Evolutionary conservation across 306 rosid species (phyloP).

Genomic region (Ammopiptanthus mongolicus): DNA sequence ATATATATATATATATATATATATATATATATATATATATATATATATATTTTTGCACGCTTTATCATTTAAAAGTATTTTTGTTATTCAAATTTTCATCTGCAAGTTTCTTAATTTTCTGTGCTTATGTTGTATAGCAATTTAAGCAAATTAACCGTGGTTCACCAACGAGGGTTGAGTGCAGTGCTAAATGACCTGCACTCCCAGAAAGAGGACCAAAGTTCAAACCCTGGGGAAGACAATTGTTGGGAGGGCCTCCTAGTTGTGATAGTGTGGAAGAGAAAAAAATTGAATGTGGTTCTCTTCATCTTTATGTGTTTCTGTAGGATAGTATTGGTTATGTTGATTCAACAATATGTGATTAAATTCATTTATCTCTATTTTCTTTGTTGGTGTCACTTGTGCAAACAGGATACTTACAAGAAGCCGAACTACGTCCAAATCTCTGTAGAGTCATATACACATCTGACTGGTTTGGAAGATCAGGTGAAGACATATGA

Average conservation of each 20-base stretch:
- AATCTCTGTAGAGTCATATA: constrained; percentile 89
- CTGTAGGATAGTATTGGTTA: constrained; percentile 13
- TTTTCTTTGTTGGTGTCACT: neutral
- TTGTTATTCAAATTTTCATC: neutral
- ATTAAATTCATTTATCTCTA: neutral
- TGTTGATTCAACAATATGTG: constrained; percentile 13
- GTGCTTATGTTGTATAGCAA: neutral
- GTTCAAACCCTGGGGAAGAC: neutral
- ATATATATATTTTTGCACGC: neutral
- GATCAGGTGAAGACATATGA: constrained; percentile 78
- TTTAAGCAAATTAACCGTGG: neutral
- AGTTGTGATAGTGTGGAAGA: neutral
- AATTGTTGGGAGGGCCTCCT: neutral
- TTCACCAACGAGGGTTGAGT: neutral
- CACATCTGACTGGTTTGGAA: constrained; percentile 83
- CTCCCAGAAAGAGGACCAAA: neutral
- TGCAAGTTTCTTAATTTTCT: neutral
- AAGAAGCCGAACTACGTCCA: constrained; percentile 87
- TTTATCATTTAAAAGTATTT: neutral
- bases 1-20: too few relatives aligned
- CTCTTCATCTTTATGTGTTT: neutral
- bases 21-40: too few relatives aligned
- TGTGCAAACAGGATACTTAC: constrained; percentile 50
- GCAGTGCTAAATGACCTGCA: neutral
- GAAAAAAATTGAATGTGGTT: neutral